Evolutionary conservation across 192 early-diverging fungal species (phyloP).

Genomic region (Podila epicladia): DNA sequence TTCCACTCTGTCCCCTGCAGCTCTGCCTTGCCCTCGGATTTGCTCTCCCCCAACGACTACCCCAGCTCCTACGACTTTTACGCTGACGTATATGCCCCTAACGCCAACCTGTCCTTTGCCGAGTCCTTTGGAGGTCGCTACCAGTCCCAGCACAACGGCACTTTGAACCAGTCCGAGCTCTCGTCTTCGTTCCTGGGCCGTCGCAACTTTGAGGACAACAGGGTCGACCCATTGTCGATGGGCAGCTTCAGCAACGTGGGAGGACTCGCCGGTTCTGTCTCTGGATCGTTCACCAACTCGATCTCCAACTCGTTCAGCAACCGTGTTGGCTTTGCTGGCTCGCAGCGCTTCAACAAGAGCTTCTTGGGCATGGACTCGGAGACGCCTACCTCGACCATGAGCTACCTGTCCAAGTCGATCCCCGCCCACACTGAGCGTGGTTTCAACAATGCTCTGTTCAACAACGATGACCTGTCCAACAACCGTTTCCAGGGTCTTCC

Average conservation of each 20-base stretch:
- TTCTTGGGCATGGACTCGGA: slow-evolving; percentile 50
- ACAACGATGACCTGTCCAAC: slow-evolving; percentile 54
- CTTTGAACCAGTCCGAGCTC: slow-evolving; percentile 35
- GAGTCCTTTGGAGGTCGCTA: slow-evolving; percentile 49
- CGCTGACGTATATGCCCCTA: slow-evolving; percentile 57
- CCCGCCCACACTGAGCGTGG: slow-evolving; percentile 58
- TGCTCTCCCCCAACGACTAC: slow-evolving; percentile 65
- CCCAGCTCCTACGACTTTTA: slow-evolving; percentile 60
- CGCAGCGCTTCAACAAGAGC: slow-evolving; percentile 51
- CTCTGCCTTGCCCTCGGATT: slow-evolving; percentile 63
- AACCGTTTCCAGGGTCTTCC: slow-evolving; percentile 52
- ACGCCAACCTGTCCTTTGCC: slow-evolving; percentile 54
- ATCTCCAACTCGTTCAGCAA: slow-evolving; percentile 40
- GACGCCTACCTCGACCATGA: slow-evolving; percentile 39
- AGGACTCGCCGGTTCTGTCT: slow-evolving; percentile 42
- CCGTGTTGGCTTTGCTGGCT: slow-evolving; percentile 36
- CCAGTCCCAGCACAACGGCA: slow-evolving; percentile 49
- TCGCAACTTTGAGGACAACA: slow-evolving; percentile 35
- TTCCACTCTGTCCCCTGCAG: slow-evolving; percentile 54
- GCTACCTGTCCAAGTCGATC: slow-evolving; percentile 59
- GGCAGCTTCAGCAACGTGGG: slow-evolving; percentile 45
- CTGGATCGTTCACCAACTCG: slow-evolving; percentile 44
- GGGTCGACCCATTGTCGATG: slow-evolving; percentile 49
- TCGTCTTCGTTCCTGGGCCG: slow-evolving; percentile 37
- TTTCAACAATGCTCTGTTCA: slow-evolving; percentile 56